A percentile compares a stretch with the other conserved stretches of the same genome.
Conservation (phyloP, 1,284 basidiomycete genomes). For the Bondarzewia mesenterica region DNA sequence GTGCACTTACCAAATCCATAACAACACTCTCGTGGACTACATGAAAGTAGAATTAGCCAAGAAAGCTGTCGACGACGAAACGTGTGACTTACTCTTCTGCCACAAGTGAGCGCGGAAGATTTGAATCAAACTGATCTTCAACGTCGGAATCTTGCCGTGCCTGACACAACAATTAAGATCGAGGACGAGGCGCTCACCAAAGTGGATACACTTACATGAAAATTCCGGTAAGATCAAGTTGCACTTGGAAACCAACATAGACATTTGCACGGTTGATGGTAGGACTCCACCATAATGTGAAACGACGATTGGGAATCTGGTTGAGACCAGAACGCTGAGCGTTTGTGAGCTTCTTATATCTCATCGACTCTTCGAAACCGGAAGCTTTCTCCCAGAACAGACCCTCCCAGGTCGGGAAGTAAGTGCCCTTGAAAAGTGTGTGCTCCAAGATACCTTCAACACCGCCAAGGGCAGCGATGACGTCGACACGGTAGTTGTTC, state of each 20-base stretch:
- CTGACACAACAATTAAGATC: constrained; percentile 34
- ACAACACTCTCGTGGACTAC: constrained; percentile 84
- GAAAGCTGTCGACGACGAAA: not conserved
- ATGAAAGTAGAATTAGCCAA: constrained; percentile 11
- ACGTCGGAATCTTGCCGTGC: constrained; percentile 97
- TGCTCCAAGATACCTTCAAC: constrained; percentile 97
- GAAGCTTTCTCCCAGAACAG: constrained; percentile 96
- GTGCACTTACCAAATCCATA: constrained; percentile 89
- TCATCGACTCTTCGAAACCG: constrained; percentile 95
- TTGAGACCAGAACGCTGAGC: constrained; percentile 95
- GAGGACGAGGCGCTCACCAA: not conserved
- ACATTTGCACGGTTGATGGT: constrained; percentile 98
- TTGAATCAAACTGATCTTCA: constrained; percentile 97
- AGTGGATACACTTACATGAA: constrained; percentile 55
- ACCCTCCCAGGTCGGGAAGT: constrained; percentile 90
- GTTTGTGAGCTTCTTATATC: constrained; percentile 94
- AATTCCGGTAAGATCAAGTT: constrained; percentile 92
- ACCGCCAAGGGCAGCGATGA: constrained; percentile 97
- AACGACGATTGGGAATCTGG: constrained; percentile 99
- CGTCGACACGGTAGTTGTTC: constrained; percentile 98
- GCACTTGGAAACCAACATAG: constrained; percentile 99
- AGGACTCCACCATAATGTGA: constrained; percentile 99
- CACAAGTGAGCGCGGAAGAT: constrained; percentile 99
- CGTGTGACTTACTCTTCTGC: constrained; percentile 78
- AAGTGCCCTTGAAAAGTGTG: constrained; percentile 96